Evolutionary conservation across 2,329 filamentous ascomycete species (phyloP).

Genomic region (Phialophora macrospora): DNA sequence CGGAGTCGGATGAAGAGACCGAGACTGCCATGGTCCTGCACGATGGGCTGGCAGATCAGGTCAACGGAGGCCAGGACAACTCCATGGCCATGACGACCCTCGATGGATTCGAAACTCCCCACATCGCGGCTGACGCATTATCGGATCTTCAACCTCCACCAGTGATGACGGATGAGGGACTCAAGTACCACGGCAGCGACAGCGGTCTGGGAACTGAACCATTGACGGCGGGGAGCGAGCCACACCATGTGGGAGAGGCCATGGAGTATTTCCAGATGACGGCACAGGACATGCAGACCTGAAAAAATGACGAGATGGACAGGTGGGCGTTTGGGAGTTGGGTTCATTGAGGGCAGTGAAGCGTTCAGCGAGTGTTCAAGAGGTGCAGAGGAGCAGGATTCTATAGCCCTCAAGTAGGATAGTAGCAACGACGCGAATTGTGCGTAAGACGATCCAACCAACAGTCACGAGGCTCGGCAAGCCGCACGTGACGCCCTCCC

Average conservation of each 20-base stretch:
- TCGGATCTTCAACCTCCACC: conserved; percentile 35
- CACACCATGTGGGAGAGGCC: conserved; percentile 25
- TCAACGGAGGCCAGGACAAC: conserved; percentile 24
- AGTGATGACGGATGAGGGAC: conserved; percentile 26
- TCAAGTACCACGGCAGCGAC: conserved; percentile 40
- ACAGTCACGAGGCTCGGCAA: background rate
- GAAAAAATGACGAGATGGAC: conserved; percentile 13
- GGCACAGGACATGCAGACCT: conserved; percentile 29
- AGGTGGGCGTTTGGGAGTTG: conserved; percentile 14
- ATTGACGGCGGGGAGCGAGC: conserved; percentile 34
- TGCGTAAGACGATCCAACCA: background rate
- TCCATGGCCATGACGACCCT: conserved; percentile 26
- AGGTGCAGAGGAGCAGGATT: background rate
- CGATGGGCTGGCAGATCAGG: conserved; percentile 14
- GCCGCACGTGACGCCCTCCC: background rate
- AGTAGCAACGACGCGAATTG: background rate
- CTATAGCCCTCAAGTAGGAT: background rate
- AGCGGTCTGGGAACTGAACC: conserved; percentile 43
- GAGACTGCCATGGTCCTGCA: conserved; percentile 31
- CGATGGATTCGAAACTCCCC: conserved; percentile 28
- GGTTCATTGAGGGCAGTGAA: conserved; percentile 1
- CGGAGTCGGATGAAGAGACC: conserved; percentile 32
- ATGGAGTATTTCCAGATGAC: conserved; percentile 37
- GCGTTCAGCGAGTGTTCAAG: conserved; percentile 23
- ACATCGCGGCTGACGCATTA: conserved; percentile 18